Evolutionary conservation across 2,329 filamentous ascomycete species (phyloP), one percentile per base, ranked within the genome.

Genomic region (Pleomassaria siparia): DNA sequence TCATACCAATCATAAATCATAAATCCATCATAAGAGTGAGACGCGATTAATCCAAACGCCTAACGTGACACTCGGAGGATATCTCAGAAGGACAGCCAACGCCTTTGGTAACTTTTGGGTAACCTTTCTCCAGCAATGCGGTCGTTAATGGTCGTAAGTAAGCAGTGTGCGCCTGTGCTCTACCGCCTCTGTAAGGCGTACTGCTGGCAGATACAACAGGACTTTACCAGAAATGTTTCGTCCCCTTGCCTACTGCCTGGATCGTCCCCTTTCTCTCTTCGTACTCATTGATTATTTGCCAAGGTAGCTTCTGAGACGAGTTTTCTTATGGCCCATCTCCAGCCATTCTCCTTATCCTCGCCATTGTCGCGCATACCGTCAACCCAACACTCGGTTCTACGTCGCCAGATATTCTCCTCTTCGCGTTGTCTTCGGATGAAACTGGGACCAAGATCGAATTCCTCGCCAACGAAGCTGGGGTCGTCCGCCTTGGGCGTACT

Each of bases 381-480:
- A 54, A 92, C 82, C 94, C 94, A 99, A 62, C 83, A 85, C 66
- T 88, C 86, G 58, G 92, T 92, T 73, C 91, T 92, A 69, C 86
- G 85, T 58, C 87, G 81, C 94, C 94, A 99, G 51, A 89, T 81
- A 40, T 89, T 86, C 73, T 99, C 94, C 72, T 99, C 94, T 63
- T 92, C 90, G 50, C 88, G 82, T 66, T 97, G 92, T 54, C 91
- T 80, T 60, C 86, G 81, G 54, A 97, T 86, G 66, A 97, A 99
- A 69, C 95, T 90, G 2, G 92, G 94, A 0, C 94, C 94, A 46
- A 99, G 90, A 66, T 99, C 94, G 62, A 99, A 99, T 68, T 99
- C 94, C 72, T 99, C 94, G 43, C 90, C 90, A 11, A 96, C 88
- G 72, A 71, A 69, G n/a, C 64, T 25, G 3, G 61, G 53, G 15